Conservation (phyloP, 805 yeast species). For the Priceomyces castillae region DNA sequence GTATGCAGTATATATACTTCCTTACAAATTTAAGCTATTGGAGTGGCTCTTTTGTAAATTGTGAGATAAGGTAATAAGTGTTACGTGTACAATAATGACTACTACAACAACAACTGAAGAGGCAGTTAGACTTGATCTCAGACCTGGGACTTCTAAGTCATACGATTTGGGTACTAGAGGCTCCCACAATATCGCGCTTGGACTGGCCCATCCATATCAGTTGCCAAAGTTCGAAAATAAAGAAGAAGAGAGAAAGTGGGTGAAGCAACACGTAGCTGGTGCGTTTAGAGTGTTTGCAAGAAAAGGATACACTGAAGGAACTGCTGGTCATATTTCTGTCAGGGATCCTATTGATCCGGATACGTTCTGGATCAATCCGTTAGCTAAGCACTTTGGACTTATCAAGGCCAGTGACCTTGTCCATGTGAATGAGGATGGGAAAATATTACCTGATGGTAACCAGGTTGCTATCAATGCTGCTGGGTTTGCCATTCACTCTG, state of each 20-base stretch:
- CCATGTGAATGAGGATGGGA: constrained; percentile 36
- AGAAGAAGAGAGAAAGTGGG: constrained; percentile 50
- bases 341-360: constrained; percentile 79
- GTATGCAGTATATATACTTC: background rate
- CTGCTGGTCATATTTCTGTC: constrained; percentile 83
- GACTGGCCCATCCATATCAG: constrained; percentile 49
- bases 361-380: constrained; percentile 88
- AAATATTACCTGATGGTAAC: constrained; percentile 37
- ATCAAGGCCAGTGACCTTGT: constrained; percentile 40
- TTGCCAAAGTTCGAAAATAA: constrained; percentile 52
- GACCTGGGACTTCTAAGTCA: constrained; percentile 27
- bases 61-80: background rate
- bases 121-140: background rate
- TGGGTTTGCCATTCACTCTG: constrained; percentile 41
- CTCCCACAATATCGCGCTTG: constrained; percentile 56
- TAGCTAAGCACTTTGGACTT: constrained; percentile 67
- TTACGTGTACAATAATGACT: background rate
- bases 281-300: constrained; percentile 84
- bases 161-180: constrained; percentile 46
- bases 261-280: constrained; percentile 75
- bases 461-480: constrained; percentile 41
- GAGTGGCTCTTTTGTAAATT: background rate
- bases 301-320: constrained; percentile 70
- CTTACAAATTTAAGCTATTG: background rate
- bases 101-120: background rate